phyloP scores from a whole-genome alignment of 495 filamentous ascomycete species.

The Cryomyces minteri region DNA sequence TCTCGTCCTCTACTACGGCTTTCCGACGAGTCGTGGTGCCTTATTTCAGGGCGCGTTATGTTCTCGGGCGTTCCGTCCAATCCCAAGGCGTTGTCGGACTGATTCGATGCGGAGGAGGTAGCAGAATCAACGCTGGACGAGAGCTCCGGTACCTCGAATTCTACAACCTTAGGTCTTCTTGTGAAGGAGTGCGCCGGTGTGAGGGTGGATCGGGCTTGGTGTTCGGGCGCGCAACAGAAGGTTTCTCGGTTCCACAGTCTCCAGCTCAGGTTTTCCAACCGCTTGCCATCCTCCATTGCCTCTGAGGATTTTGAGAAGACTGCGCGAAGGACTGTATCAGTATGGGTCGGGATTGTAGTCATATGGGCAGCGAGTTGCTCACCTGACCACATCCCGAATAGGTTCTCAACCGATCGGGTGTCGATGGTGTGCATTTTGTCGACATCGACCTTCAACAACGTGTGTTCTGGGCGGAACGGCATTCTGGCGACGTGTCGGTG shows the following conservation, averaged over 20 bases:
- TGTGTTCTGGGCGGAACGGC: slow-evolving; percentile 16
- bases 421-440: slow-evolving; percentile 70
- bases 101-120: slow-evolving; percentile 20
- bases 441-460: slow-evolving; percentile 17
- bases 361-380: slow-evolving; percentile 22
- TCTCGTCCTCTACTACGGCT: slow-evolving; percentile 51
- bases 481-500: slow-evolving; percentile 9
- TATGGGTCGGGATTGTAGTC: neutral
- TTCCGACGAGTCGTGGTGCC: slow-evolving; percentile 30
- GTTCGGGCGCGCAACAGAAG: slow-evolving; percentile 72
- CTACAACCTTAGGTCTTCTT: too few relatives aligned
- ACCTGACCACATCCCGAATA: slow-evolving; percentile 98
- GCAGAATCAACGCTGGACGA: slow-evolving; percentile 85
- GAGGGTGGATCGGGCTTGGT: slow-evolving; percentile 22
- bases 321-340: slow-evolving; percentile 17
- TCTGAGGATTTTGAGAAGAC: slow-evolving; percentile 93
- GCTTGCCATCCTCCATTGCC: slow-evolving; percentile 79
- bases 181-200: slow-evolving; percentile 26
- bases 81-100: neutral
- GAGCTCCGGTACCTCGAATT: slow-evolving; percentile 44
- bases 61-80: neutral
- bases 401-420: slow-evolving; percentile 76
- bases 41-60: slow-evolving; percentile 32
- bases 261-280: slow-evolving; percentile 93
- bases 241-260: slow-evolving; percentile 90